Evolutionary conservation across 352 stramenopile genomes (phyloP).

Genomic region (Globisporangium cylindrosporum): DNA sequence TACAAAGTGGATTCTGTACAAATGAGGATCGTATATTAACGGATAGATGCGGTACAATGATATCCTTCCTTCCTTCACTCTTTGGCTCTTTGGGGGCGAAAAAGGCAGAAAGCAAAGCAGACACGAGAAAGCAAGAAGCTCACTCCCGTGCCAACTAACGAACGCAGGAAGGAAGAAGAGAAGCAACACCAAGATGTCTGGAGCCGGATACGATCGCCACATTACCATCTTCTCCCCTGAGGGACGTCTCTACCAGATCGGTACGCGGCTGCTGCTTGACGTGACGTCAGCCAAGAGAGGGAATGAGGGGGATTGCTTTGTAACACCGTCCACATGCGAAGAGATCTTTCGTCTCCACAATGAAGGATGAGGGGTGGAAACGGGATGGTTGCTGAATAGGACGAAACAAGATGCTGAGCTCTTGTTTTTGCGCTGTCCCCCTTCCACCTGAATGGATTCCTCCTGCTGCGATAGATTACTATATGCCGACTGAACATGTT

Average conservation of each 20-base stretch:
- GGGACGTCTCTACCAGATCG: constrained; percentile 98
- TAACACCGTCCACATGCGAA: not conserved
- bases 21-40: constrained; percentile 14
- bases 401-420: not conserved
- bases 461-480: not conserved
- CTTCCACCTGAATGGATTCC: not conserved
- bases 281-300: not conserved
- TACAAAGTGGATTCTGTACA: not conserved
- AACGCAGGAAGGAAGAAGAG: constrained; percentile 1
- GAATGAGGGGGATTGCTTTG: not conserved
- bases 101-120: constrained; percentile 20
- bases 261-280: constrained; percentile 28
- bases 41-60: not conserved
- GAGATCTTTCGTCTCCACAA: constrained; percentile 12
- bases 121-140: constrained; percentile 3
- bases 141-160: not conserved
- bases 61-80: not conserved
- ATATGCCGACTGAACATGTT: not conserved
- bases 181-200: constrained; percentile 49
- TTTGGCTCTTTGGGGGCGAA: not conserved
- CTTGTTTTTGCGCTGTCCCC: not conserved
- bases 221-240: constrained; percentile 99
- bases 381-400: not conserved
- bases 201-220: constrained; percentile 89
- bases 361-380: not conserved